Evolutionary conservation across 2,329 filamentous ascomycete species (phyloP), one percentile per base, ranked within the genome.

Genomic region (Ophiostoma sp.): DNA sequence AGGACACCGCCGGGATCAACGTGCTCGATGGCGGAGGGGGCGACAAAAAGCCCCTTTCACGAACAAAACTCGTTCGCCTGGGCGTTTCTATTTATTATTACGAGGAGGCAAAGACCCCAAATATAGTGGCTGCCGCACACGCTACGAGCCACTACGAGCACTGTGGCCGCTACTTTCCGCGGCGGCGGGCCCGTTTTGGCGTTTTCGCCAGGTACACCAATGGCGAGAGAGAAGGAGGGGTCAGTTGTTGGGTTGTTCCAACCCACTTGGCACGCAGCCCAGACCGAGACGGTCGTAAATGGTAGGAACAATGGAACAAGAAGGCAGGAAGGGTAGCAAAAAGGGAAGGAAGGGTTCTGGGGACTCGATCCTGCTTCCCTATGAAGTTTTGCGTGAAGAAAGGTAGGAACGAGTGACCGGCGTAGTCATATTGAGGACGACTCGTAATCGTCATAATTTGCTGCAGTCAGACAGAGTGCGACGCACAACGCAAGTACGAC

Each of bases 181-280:
- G 19, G n/a, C 39, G 64, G 42, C 45, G 45, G 66, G 45, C 17
- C 66, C 45, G 19, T 33, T 52, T 9, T 64, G 36, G 64, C 42
- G 45, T 50, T 12, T 8, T 69, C 19, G 50, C 25, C 69, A 71
- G 69, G 69, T 8, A 71, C 69, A 71, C 69, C 68, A 70, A 70
- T 70, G 33, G 33, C 36, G n/a, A 57, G 39, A 22, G 63, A 48
- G 36, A 17, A 42, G 15, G 39, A 68, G 42, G 68, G 48, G 17
- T 19, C 25, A 31, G 19, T 39, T 59, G 11, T 33, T 52, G n/a
- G 69, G 36, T 31, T 31, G 63, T 19, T 48, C 22, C 15, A 45
- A 25, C 48, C 48, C 68, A 57, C 68, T 70, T 57, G 31, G 50
- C 57, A 63, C 31, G 17, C 28, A 22, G 57, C 57, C 57, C 57